Base-by-base conservation (phyloP, 139 green algal species). In the Chlorella sp. region DNA sequence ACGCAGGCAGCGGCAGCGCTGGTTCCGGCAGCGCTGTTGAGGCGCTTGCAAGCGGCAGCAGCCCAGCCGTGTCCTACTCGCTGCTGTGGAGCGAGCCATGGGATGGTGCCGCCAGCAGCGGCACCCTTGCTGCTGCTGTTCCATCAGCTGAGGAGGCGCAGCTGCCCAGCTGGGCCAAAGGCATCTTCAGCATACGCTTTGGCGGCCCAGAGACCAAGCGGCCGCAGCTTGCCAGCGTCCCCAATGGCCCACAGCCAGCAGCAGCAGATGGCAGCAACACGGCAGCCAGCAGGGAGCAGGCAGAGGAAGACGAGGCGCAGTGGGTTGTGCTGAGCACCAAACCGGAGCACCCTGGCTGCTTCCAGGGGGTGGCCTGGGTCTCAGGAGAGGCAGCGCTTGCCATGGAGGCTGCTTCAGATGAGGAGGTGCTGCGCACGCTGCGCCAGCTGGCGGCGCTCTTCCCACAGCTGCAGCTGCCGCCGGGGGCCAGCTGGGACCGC, bases 141-240 rank as follows among this genome's bases (percentile, higher is more conserved):
- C 30, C 39, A 47, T 18, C 73, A 67, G 73, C 73, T 9, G 47
- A 2, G 20, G 71, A 78, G 30, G 17, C 44, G 9, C 28, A n/a
- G 56, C 26, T 85, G n/a, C 81, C 83, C 0, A 32, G 39, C 28
- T 81, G 68, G 76, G 60, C 34, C 5, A 21, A 57, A 7, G 85
- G 68, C 18, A 28, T 89, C 4, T 88, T 89, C 51, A 72, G 38
- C 55, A 44, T 83, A 4, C 68, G 85, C 9, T 84, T 87, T 44
- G 85, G 85, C 17, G 85, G 85, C 15, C 70, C 85, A 5, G 85
- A 89, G 38, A 36, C 87, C 62, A 89, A 88, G 72, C 78, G 15
- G 36, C 28, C 30, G 57, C 57, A 69, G 20, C 15, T 60, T 2
- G 51, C 51, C 2, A 15, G 51, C 51, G 15, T 5, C 18, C 3